A percentile compares a stretch with the other conserved stretches of the same genome.
Evolutionary conservation across 176 grass and related monocot species (phyloP).

Genomic region (barley (Hordeum vulgare)): DNA sequence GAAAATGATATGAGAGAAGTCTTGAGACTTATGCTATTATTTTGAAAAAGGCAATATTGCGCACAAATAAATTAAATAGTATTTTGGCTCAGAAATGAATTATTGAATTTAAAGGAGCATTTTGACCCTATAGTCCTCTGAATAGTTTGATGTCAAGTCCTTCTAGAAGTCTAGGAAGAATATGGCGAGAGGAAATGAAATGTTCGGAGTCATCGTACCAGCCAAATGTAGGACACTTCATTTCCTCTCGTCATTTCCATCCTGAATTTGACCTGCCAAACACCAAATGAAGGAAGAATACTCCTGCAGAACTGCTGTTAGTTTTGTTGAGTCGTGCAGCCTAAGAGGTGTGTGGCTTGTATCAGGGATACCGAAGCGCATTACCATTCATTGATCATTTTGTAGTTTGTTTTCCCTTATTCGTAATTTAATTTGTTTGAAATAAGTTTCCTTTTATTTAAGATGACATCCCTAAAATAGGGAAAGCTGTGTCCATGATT

Average conservation of each 20-base stretch:
- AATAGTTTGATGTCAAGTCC: conserved; percentile 95
- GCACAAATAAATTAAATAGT: not conserved
- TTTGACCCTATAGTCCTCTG: conserved; percentile 38
- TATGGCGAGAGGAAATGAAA: conserved; percentile 61
- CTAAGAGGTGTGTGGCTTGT: not conserved
- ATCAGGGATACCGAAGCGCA: not conserved
- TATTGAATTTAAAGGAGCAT: not conserved
- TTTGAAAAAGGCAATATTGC: not conserved
- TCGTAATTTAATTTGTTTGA: not conserved
- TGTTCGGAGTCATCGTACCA: not conserved
- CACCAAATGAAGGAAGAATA: not conserved
- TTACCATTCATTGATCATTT: not conserved
- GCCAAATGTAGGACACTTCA: not conserved
- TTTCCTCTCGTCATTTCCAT: not conserved
- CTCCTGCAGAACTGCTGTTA: not conserved
- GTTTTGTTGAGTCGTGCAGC: not conserved
- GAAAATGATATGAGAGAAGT: not conserved
- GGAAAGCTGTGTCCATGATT: not conserved
- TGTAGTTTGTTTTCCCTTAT: not conserved
- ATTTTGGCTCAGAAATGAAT: not conserved
- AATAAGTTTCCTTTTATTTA: not conserved
- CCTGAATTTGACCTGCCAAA: not conserved
- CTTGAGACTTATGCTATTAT: not conserved
- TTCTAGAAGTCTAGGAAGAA: conserved; percentile 70
- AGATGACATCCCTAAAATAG: not conserved